These are phyloP conservation scores for Cryptosporidium ubiquitum DNA, from an alignment of 169 alveolate species.

Conservation along the genomic window DNA sequence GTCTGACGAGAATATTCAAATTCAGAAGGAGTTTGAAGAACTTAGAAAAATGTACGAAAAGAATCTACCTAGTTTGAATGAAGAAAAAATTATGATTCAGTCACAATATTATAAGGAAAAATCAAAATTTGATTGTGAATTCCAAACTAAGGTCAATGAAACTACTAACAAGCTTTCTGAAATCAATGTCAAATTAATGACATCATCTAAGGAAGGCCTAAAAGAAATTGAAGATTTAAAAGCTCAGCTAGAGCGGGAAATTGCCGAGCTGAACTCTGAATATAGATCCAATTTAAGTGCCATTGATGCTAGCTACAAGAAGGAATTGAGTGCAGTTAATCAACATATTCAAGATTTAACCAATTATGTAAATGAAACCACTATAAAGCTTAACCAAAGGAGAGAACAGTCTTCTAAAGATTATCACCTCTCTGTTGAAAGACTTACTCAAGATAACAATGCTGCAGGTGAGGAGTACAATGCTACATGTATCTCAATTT, in stretches of 20 bases:
- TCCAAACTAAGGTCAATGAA: conserved; percentile 58
- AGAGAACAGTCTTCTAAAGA: conserved; percentile 50
- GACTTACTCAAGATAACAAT: conserved; percentile 48
- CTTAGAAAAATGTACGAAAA: conserved; percentile 59
- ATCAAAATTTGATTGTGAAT: conserved; percentile 36
- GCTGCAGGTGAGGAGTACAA: conserved; percentile 68
- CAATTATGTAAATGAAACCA: conserved; percentile 47
- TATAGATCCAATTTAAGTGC: conserved; percentile 18
- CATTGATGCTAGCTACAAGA: conserved; percentile 35
- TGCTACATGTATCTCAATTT: conserved; percentile 30
- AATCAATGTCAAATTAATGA: conserved; percentile 16
- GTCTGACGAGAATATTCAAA: conserved; percentile 31
- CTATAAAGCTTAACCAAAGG: conserved; percentile 31
- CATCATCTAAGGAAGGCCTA: conserved; percentile 9
- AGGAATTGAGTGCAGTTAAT: conserved; percentile 24
- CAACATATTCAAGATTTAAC: conserved; percentile 52
- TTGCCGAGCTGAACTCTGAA: conserved; percentile 46
- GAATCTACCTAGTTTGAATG: conserved; percentile 33
- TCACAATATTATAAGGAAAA: conserved; percentile 60
- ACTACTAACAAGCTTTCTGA: conserved; percentile 36
- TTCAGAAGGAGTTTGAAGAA: conserved; percentile 56
- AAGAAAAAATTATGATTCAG: conserved; percentile 47
- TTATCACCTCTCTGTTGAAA: conserved; percentile 46
- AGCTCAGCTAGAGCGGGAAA: conserved; percentile 37
- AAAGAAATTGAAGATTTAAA: conserved; percentile 41